These are phyloP conservation scores for Neodidymelliopsis sp. DNA, from an alignment of 2,329 filamentous ascomycete species.

Conservation along the genomic window DNA sequence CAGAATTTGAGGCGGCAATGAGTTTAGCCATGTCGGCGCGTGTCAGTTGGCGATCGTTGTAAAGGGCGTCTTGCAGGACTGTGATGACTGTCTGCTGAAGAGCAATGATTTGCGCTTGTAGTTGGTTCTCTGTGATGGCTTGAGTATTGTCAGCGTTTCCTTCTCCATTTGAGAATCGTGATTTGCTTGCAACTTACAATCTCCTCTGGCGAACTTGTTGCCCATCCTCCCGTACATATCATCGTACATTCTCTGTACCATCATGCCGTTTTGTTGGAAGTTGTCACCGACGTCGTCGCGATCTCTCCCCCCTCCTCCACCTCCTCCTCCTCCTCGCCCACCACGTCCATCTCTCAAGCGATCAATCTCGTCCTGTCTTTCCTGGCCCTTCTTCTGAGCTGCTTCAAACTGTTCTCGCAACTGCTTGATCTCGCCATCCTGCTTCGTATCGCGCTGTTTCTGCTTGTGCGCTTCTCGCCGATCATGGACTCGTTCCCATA, in stretches of 20 bases:
- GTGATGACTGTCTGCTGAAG: constrained; percentile 55
- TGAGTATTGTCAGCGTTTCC: constrained; percentile 7
- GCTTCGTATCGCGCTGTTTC: constrained; percentile 46
- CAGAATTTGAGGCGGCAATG: constrained; percentile 51
- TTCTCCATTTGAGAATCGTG: neutral
- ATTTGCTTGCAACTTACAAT: constrained; percentile 39
- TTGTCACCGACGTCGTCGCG: constrained; percentile 43
- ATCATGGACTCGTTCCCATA: constrained; percentile 51
- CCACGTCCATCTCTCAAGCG: constrained; percentile 26
- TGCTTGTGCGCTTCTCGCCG: constrained; percentile 49
- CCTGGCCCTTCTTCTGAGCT: constrained; percentile 35
- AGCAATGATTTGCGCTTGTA: constrained; percentile 53
- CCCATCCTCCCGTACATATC: constrained; percentile 48
- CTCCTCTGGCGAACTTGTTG: constrained; percentile 48
- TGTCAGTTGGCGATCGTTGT: constrained; percentile 49
- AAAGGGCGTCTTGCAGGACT: constrained; percentile 54
- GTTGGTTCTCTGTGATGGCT: constrained; percentile 53
- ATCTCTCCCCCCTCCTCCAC: constrained; percentile 8
- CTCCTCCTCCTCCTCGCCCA: constrained; percentile 5
- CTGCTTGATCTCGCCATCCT: constrained; percentile 46
- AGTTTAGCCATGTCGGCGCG: constrained; percentile 51
- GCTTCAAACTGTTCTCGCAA: constrained; percentile 42
- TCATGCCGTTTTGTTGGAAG: constrained; percentile 41
- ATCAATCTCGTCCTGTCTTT: constrained; percentile 35
- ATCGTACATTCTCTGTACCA: constrained; percentile 49